A percentile compares a stretch with the other conserved stretches of the same genome.
Conservation (phyloP, 352 stramenopile species). For the Pythium apleroticum region DNA sequence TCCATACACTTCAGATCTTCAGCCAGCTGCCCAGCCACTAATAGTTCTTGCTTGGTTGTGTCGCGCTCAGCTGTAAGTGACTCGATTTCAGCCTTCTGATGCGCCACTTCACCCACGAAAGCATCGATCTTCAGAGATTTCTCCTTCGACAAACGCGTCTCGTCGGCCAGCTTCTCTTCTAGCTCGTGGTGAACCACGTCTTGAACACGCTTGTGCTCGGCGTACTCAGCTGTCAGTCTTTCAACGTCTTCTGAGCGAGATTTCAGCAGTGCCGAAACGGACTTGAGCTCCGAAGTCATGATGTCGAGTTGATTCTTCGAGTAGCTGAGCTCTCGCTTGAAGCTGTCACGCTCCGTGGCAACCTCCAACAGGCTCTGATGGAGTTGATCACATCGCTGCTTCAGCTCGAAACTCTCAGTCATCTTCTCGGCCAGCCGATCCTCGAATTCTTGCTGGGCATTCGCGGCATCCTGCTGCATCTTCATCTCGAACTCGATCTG, state of each 20-base stretch:
- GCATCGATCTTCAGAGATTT: constrained; percentile 7
- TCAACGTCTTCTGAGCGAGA: not conserved
- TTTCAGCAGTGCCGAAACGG: not conserved
- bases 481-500: constrained; percentile 20
- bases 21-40: not conserved
- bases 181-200: not conserved
- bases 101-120: not conserved
- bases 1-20: not conserved
- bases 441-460: constrained; percentile 7
- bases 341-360: not conserved
- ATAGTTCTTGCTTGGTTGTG: not conserved
- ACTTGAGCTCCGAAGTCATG: not conserved
- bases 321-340: not conserved
- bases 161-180: not conserved
- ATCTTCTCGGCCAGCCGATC: constrained; percentile 12
- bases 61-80: not conserved
- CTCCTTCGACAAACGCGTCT: not conserved
- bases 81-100: not conserved
- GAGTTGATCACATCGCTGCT: not conserved
- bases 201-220: not conserved
- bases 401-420: constrained; percentile 16
- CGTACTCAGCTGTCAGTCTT: not conserved
- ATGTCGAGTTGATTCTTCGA: not conserved
- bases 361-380: not conserved
- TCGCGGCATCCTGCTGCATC: not conserved